Evolutionary conservation across 2,329 filamentous ascomycete species (phyloP).

Genomic region (Aspergillus sp.): DNA sequence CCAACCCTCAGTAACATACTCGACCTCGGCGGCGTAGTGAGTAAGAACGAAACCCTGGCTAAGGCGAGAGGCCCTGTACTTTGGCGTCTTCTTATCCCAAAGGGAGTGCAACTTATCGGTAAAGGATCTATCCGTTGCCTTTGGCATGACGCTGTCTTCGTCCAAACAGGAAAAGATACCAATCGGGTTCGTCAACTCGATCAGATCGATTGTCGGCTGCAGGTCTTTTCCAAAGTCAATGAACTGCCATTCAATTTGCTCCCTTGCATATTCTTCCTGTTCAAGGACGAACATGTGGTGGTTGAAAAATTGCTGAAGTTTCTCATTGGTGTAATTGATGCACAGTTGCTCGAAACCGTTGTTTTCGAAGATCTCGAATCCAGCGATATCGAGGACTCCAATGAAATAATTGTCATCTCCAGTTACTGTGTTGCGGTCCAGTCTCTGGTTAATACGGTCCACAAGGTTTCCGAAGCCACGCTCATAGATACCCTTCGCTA

Average conservation of each 20-base stretch:
- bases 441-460: constrained; percentile 81
- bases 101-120: constrained; percentile 95
- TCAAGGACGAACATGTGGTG: constrained; percentile 99
- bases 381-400: constrained; percentile 96
- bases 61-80: constrained; percentile 85
- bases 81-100: constrained; percentile 93
- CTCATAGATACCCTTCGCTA: constrained; percentile 97
- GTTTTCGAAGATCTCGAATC: constrained; percentile 96
- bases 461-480: constrained; percentile 93
- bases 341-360: constrained; percentile 99
- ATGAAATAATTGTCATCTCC: constrained; percentile 93
- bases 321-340: constrained; percentile 99
- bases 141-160: constrained; percentile 98
- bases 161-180: constrained; percentile 98
- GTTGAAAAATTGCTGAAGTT: constrained; percentile 98
- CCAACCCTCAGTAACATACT: constrained; percentile 94
- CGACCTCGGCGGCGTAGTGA: constrained; percentile 95
- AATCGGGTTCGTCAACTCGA: constrained; percentile 93
- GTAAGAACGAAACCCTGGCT: constrained; percentile 93
- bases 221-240: constrained; percentile 97
- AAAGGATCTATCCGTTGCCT: constrained; percentile 94
- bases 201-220: constrained; percentile 95
- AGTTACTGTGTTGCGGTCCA: constrained; percentile 80
- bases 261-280: constrained; percentile 94
- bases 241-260: constrained; percentile 99